Percentiles rank a stretch among this genome's conserved stretches.
Conservation (phyloP, 1,284 basidiomycete species). For the Ustilago esculenta region DNA sequence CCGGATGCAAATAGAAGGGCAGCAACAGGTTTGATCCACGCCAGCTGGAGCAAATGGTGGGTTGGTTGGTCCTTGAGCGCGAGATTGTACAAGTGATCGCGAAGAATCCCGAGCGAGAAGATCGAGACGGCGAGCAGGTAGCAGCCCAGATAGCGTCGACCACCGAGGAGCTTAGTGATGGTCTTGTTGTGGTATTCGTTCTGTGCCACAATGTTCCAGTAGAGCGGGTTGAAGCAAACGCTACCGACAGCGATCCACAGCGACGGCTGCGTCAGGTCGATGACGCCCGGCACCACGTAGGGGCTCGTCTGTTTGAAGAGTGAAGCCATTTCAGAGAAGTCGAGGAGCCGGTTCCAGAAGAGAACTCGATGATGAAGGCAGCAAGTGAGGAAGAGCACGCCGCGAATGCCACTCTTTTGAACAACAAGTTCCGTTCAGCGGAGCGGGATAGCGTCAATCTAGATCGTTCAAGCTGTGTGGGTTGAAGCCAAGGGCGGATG, state of each 20-base stretch:
- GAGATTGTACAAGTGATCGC: slow-evolving; percentile 71
- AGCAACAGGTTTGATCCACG: slow-evolving; percentile 74
- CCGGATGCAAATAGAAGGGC: slow-evolving; percentile 74
- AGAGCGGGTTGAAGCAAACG: slow-evolving; percentile 82
- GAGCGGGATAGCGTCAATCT: too few species aligned
- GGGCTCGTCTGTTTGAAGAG: slow-evolving; percentile 26
- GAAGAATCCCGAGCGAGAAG: slow-evolving; percentile 46
- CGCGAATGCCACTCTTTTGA: too few species aligned
- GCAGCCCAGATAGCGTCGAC: slow-evolving; percentile 74
- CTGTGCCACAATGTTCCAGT: slow-evolving; percentile 93
- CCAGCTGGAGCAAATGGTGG: slow-evolving; percentile 71
- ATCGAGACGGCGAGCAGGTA: slow-evolving; percentile 88
- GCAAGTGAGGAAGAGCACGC: too few species aligned
- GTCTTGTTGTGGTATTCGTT: slow-evolving; percentile 72
- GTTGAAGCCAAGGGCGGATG: too few species aligned
- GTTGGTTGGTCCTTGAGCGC: slow-evolving; percentile 79
- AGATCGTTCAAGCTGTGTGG: too few species aligned
- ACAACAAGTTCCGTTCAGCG: too few species aligned
- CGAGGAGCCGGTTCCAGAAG: neutral
- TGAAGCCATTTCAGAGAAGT: slow-evolving; percentile 11
- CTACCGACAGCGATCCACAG: slow-evolving; percentile 57
- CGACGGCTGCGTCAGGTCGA: slow-evolving; percentile 55
- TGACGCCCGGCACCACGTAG: slow-evolving; percentile 48
- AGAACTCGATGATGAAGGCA: too few species aligned
- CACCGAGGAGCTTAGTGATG: slow-evolving; percentile 61